These are phyloP conservation scores for Acidiella bohemica DNA, from an alignment of 495 filamentous ascomycete species.

Conservation along the genomic window DNA sequence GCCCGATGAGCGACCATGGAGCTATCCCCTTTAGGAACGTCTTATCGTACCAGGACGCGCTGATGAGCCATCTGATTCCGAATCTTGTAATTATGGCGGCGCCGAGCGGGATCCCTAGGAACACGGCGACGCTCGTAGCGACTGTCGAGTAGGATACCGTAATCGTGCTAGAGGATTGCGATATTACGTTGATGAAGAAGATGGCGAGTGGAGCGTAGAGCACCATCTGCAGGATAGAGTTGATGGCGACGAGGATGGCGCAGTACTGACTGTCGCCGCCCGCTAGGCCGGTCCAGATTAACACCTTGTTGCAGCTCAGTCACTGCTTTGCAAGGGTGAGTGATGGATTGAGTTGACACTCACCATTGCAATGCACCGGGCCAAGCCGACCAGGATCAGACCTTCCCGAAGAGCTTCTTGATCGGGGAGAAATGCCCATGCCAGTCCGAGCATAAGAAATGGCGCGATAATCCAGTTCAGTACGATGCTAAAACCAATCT, in stretches of 20 bases:
- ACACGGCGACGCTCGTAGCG: constrained; percentile 66
- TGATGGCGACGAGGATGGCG: constrained; percentile 78
- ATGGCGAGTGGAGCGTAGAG: constrained; percentile 69
- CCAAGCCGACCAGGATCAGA: constrained; percentile 64
- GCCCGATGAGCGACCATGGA: constrained; percentile 69
- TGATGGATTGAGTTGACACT: neutral
- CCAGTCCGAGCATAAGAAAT: constrained; percentile 63
- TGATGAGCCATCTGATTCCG: constrained; percentile 38
- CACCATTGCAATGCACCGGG: constrained; percentile 79
- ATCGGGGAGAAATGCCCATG: constrained; percentile 76
- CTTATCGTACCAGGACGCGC: constrained; percentile 48
- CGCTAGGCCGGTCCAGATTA: constrained; percentile 67
- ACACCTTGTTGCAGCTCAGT: constrained; percentile 3
- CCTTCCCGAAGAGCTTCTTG: constrained; percentile 52
- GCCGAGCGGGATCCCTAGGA: constrained; percentile 75
- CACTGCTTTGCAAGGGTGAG: neutral
- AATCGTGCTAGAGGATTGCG: constrained; percentile 26
- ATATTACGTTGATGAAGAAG: constrained; percentile 63
- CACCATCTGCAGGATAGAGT: constrained; percentile 76
- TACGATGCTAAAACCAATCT: constrained; percentile 61
- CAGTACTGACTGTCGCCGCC: constrained; percentile 74
- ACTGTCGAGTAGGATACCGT: constrained; percentile 55
- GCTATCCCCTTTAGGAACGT: constrained; percentile 52
- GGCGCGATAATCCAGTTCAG: constrained; percentile 79
- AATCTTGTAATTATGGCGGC: constrained; percentile 67